phyloP scores from a whole-genome alignment of 345 rosid genomes.

The Aquilaria malaccensis region DNA sequence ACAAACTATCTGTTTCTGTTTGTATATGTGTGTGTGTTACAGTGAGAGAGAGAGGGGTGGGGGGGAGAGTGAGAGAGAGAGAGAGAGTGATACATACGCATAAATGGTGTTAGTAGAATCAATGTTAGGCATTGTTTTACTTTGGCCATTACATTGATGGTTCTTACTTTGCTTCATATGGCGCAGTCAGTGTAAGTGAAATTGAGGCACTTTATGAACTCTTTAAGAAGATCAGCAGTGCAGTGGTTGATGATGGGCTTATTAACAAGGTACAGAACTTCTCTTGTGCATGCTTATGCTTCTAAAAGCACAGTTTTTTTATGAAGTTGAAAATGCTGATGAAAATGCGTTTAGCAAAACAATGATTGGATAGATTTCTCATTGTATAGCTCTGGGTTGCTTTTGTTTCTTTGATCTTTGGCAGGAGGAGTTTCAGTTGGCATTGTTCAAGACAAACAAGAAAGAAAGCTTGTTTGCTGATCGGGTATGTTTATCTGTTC shows the following conservation, averaged over 20 bases:
- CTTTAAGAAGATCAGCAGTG: constrained; percentile 98
- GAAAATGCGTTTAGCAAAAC: not conserved
- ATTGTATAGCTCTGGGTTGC: not conserved
- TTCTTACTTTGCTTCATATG: constrained; percentile 12
- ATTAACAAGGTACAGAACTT: constrained; percentile 68
- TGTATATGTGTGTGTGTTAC: too few species aligned
- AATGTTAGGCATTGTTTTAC: not conserved
- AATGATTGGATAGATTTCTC: not conserved
- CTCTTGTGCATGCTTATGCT: not conserved
- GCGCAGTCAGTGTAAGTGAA: constrained; percentile 97
- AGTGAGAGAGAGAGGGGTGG: too few species aligned
- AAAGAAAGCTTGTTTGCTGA: constrained; percentile 99
- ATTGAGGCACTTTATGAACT: constrained; percentile 98
- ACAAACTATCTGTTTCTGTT: not conserved
- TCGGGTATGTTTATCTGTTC: constrained; percentile 42
- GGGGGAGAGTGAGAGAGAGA: too few species aligned
- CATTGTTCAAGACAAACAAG: constrained; percentile 91
- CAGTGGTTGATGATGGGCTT: constrained; percentile 93
- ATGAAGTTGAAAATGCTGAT: not conserved
- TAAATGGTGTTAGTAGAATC: not conserved
- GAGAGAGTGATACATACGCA: too few species aligned
- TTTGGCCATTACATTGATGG: constrained; percentile 12
- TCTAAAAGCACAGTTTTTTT: too few species aligned
- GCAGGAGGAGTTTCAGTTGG: constrained; percentile 98
- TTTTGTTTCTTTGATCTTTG: constrained; percentile 9